A percentile compares a stretch with the other conserved stretches of the same genome.
phyloP scores from a whole-genome alignment of 805 yeast species.

The Clavispora vitiphila region DNA sequence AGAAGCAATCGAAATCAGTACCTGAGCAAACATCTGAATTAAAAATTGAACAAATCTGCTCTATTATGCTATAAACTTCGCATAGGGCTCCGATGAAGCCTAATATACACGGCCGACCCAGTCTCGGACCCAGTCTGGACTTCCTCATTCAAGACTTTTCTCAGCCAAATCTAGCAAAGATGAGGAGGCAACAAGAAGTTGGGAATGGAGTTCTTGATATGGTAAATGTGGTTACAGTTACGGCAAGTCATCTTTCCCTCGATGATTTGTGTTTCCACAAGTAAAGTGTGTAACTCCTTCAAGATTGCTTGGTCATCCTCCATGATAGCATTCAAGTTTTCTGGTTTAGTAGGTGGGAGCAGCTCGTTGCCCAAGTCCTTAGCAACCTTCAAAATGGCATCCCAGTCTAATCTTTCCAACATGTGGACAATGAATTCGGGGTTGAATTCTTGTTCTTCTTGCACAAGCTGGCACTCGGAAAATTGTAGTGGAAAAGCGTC shows the following conservation, averaged over 20 bases:
- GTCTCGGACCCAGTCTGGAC: background rate
- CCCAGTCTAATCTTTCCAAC: slow-evolving; percentile 83
- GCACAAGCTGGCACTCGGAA: slow-evolving; percentile 62
- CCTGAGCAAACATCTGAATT: too few relatives aligned
- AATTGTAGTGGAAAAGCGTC: slow-evolving; percentile 79
- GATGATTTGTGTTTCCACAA: slow-evolving; percentile 78
- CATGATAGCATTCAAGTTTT: slow-evolving; percentile 45
- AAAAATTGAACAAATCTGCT: background rate
- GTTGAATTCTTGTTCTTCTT: slow-evolving; percentile 76
- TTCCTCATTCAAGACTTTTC: background rate
- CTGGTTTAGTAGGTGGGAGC: slow-evolving; percentile 50
- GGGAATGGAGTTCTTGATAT: slow-evolving; percentile 90
- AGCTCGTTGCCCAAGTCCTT: slow-evolving; percentile 45
- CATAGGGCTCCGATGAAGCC: background rate
- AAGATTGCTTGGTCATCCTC: slow-evolving; percentile 53
- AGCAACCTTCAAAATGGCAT: slow-evolving; percentile 74
- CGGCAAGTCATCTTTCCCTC: slow-evolving; percentile 89
- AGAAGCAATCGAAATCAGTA: too few relatives aligned
- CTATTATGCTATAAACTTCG: background rate
- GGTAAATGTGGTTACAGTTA: slow-evolving; percentile 81
- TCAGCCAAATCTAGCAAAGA: slow-evolving; percentile 43
- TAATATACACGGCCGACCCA: background rate
- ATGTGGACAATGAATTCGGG: slow-evolving; percentile 75
- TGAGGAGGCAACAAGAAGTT: slow-evolving; percentile 94
- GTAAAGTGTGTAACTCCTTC: slow-evolving; percentile 68